Conservation (phyloP, 176 grass and related monocot genomes). For the Aegilops sharonensis region DNA sequence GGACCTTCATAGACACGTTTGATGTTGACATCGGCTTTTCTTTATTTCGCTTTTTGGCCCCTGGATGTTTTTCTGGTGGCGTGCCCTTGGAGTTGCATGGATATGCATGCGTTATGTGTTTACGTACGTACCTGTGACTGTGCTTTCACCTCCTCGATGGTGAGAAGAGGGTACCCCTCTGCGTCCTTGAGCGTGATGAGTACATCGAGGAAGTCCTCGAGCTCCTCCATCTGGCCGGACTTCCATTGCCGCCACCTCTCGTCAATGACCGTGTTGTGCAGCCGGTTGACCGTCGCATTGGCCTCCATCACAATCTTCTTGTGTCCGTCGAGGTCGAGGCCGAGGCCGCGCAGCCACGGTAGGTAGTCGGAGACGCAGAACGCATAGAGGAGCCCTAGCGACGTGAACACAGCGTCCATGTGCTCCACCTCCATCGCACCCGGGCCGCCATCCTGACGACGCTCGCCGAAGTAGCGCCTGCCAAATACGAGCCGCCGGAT, state of each 20-base stretch:
- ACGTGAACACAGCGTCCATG: constrained; percentile 26
- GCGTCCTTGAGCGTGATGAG: constrained; percentile 14
- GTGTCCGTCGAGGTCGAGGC: constrained; percentile 33
- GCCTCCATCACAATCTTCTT: constrained; percentile 28
- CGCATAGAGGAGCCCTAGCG: constrained; percentile 21
- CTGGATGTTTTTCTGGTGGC: no score
- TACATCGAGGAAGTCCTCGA: constrained; percentile 22
- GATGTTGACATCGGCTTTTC: no score
- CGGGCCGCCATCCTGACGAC: constrained; percentile 1
- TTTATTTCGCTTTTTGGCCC: no score
- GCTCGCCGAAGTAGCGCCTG: constrained; percentile 34
- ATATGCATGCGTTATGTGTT: no score
- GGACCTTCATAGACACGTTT: no score
- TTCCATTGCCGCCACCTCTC: constrained; percentile 29
- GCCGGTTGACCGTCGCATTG: neutral
- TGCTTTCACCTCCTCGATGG: no score
- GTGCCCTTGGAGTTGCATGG: no score
- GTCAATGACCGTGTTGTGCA: constrained; percentile 39
- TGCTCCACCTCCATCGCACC: constrained; percentile 40
- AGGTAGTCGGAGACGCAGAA: constrained; percentile 54
- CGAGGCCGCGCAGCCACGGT: constrained; percentile 30
- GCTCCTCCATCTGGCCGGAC: neutral
- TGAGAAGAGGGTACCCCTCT: neutral
- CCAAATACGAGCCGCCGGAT: constrained; percentile 32
- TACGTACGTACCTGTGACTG: no score